Conservation (phyloP, 2,329 filamentous ascomycete genomes). For the Ascocoryne sarcoides region DNA sequence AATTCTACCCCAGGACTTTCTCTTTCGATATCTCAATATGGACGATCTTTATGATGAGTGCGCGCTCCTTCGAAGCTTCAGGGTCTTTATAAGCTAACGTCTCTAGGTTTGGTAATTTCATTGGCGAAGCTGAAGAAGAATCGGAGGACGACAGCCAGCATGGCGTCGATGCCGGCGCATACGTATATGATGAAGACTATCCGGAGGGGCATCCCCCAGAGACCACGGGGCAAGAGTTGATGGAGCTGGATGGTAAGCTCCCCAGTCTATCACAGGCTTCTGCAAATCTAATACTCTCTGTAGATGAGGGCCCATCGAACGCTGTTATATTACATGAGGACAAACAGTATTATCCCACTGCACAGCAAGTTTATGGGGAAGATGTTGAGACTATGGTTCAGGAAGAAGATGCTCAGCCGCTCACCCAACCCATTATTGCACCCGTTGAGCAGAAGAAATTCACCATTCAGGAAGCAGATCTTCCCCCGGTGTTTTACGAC, state of each 20-base stretch:
- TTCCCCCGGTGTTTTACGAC: conserved; percentile 81
- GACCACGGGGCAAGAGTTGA: conserved; percentile 68
- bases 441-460: conserved; percentile 95
- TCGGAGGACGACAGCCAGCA: conserved; percentile 81
- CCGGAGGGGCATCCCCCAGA: conserved; percentile 50
- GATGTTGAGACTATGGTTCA: conserved; percentile 95
- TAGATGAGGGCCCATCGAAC: conserved; percentile 81
- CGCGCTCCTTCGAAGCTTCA: conserved; percentile 17
- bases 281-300: conserved; percentile 1
- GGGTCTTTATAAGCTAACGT: conserved; percentile 13
- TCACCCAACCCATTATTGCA: conserved; percentile 87
- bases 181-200: conserved; percentile 72
- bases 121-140: conserved; percentile 81
- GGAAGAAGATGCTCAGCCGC: conserved; percentile 91
- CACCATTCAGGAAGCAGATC: conserved; percentile 81
- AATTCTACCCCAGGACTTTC: conserved; percentile 1
- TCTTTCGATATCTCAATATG: conserved; percentile 41
- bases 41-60: conserved; percentile 98
- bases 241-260: conserved; percentile 76
- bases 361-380: conserved; percentile 85
- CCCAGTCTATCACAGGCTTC: not conserved
- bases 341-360: conserved; percentile 99
- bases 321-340: conserved; percentile 98
- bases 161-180: conserved; percentile 64
- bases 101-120: conserved; percentile 89